phyloP scores from a whole-genome alignment of 202 grass and related monocot genomes.

The Zizania palustris region DNA sequence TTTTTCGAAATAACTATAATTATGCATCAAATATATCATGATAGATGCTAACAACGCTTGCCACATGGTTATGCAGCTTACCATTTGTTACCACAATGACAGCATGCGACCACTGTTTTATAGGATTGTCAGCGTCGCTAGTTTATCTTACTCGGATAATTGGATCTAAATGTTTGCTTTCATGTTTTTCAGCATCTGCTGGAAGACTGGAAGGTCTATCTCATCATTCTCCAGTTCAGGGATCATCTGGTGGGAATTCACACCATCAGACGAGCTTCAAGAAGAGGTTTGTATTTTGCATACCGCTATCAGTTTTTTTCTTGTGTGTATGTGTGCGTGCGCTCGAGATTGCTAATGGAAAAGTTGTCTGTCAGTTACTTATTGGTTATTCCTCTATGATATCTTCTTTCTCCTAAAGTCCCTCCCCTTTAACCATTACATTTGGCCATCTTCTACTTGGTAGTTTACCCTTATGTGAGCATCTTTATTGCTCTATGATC shows the following conservation, averaged over 20 bases:
- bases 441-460: not conserved
- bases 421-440: not conserved
- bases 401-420: not conserved
- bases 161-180: slow-evolving; percentile 12
- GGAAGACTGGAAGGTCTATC: slow-evolving; percentile 52
- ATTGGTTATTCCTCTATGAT: not conserved
- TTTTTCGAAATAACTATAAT: no score
- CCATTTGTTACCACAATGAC: not conserved
- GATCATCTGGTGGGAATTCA: slow-evolving; percentile 47
- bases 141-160: slow-evolving; percentile 24
- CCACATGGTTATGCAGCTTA: no score
- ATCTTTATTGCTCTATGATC: not conserved
- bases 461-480: not conserved
- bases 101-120: not conserved
- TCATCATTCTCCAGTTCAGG: slow-evolving; percentile 52
- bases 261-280: slow-evolving; percentile 46
- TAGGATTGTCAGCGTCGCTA: not conserved
- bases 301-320: not conserved
- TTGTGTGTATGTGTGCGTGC: not conserved
- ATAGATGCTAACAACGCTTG: no score
- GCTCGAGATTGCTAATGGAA: not conserved
- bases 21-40: no score
- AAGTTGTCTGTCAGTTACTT: slow-evolving; percentile 1
- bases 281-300: slow-evolving; percentile 52
- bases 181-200: slow-evolving; percentile 50